phyloP scores from a whole-genome alignment of 495 filamentous ascomycete species.

The Aspergillus carlsbadensis region DNA sequence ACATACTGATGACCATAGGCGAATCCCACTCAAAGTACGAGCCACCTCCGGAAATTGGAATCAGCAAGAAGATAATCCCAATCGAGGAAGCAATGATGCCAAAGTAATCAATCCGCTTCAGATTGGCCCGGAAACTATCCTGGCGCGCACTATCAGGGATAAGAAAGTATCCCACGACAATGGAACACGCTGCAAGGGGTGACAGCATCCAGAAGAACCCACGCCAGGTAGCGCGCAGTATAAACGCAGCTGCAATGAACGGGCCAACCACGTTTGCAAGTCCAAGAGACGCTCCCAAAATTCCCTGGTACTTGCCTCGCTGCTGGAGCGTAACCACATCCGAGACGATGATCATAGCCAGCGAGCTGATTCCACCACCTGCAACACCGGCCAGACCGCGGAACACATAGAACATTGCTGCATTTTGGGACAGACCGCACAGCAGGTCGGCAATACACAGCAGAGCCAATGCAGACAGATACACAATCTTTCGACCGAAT shows the following conservation, averaged over 20 bases:
- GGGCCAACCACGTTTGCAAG: conserved; percentile 46
- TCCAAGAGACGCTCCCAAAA: conserved; percentile 42
- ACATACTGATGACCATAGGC: conserved; percentile 61
- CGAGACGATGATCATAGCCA: conserved; percentile 53
- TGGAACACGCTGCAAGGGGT: conserved; percentile 39
- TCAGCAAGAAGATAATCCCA: conserved; percentile 56
- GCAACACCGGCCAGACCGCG: conserved; percentile 56
- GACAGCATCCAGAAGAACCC: conserved; percentile 49
- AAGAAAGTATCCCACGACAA: conserved; percentile 41
- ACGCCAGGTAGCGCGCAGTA: conserved; percentile 47
- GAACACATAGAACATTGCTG: conserved; percentile 55
- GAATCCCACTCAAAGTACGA: conserved; percentile 61
- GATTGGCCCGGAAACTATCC: conserved; percentile 36
- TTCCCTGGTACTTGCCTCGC: conserved; percentile 47
- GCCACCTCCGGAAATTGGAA: conserved; percentile 63
- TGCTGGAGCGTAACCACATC: conserved; percentile 48
- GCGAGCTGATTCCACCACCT: conserved; percentile 48
- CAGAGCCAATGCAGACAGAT: conserved; percentile 44
- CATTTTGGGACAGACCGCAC: conserved; percentile 50
- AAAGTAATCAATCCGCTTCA: conserved; percentile 56
- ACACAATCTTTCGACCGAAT: conserved; percentile 55
- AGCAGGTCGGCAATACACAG: conserved; percentile 54
- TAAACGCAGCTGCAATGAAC: conserved; percentile 44
- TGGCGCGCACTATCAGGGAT: conserved; percentile 42
- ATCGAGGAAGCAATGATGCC: conserved; percentile 50